Evolutionary conservation across 1,284 basidiomycete genomes (phyloP), one percentile per base, ranked within the genome.

Genomic region (Cryptococcus sp.): DNA sequence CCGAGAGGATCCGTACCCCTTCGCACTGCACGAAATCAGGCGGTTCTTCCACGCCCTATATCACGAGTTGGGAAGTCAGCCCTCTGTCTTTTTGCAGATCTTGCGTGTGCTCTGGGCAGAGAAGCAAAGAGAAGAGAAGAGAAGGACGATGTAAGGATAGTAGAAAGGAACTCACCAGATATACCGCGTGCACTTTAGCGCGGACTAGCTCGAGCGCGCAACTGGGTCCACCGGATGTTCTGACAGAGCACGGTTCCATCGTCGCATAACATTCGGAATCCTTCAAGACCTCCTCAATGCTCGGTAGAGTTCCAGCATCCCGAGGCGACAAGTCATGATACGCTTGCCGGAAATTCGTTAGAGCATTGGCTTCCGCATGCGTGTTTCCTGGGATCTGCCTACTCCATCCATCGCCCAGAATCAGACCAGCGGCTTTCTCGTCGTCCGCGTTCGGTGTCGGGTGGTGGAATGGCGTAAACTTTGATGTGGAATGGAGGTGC

Each of bases 291-390:
- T 82, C 78, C 23, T 83, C 79, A 41, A 82, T 72, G 25, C 66
- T 72, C 35, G 72, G 75, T 52, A 65, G 39, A 49, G 63, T 2
- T 72, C 68, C 35, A 87, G 69, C 43, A 7, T 20, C 25, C 8
- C 16, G 23, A 10, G 42, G 5, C 47, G 43, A 20, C 15, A 73
- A 52, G 30, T 85, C 76, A 5, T 78, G 67, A 5, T 84, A 81
- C 46, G 38, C 58, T 19, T 67, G 54, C 39, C 78, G 76, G 15
- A 88, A 85, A 73, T 98, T 98, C 43, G 84, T 78, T 48, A 99
- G 81, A 0, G 95, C 94, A 73, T 95, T 96, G 22, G 94, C 92
- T 79, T 99, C 95, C 15, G 95, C 95, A 76, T 99, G 96, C 1
- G 95, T 98, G 77, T 98, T 99, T 52, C 94, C 95, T 1, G 87